Percentiles rank a stretch among this genome's conserved stretches.
Conservation (phyloP, 257 asterid genomes). For the Mentha longifolia region DNA sequence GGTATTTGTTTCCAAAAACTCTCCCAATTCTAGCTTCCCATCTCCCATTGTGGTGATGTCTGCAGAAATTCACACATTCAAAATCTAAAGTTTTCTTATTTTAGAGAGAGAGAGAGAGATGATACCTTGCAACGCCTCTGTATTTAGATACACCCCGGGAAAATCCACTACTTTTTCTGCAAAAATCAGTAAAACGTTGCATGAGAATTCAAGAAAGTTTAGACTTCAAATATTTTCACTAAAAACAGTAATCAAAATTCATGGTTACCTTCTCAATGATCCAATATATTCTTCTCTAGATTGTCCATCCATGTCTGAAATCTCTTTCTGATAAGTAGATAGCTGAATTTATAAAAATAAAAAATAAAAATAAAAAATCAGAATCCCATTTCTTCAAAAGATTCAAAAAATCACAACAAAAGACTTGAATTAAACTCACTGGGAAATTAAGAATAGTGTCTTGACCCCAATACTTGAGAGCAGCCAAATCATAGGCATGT, state of each 20-base stretch:
- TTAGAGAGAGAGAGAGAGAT: no score
- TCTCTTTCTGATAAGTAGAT: conserved; percentile 64
- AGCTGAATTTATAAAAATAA: conserved; percentile 41
- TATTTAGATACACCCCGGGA: conserved; percentile 89
- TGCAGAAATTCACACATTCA: conserved; percentile 33
- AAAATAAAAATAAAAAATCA: not conserved
- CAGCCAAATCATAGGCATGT: conserved; percentile 89
- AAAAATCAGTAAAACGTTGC: not conserved
- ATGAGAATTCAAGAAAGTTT: not conserved
- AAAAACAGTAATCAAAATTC: not conserved
- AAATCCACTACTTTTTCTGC: conserved; percentile 87
- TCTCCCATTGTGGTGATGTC: conserved; percentile 92
- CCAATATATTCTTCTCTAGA: conserved; percentile 92
- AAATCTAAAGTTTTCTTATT: not conserved
- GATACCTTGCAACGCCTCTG: conserved; percentile 88
- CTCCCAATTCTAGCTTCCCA: conserved; percentile 94
- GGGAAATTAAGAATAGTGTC: conserved; percentile 86
- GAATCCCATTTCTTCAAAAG: not conserved
- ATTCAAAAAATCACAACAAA: not conserved
- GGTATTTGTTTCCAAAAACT: conserved; percentile 84
- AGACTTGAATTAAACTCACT: conserved; percentile 33
- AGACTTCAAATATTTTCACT: not conserved
- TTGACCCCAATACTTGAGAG: conserved; percentile 85
- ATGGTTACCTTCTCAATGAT: conserved; percentile 64
- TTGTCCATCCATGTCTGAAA: conserved; percentile 67